phyloP scores from a whole-genome alignment of 768 basidiomycete species.

The Boletus edulis region DNA sequence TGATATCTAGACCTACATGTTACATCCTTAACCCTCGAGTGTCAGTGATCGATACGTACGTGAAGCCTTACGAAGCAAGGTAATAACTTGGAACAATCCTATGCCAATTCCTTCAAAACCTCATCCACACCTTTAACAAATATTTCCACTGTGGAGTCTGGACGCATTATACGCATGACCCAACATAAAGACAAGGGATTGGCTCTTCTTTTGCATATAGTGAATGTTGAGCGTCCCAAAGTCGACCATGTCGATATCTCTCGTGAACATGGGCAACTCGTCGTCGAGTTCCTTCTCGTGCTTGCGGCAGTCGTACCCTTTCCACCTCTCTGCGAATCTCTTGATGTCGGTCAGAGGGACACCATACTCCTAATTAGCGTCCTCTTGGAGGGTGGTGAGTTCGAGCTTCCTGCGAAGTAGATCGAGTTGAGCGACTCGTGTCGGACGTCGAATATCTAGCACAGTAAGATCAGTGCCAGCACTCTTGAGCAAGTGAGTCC shows the following conservation, averaged over 20 bases:
- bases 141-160: too few species aligned
- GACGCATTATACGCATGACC: slow-evolving; percentile 81
- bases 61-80: too few species aligned
- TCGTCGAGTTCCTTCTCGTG: slow-evolving; percentile 50
- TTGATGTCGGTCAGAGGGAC: slow-evolving; percentile 46
- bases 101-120: too few species aligned
- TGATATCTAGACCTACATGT: too few species aligned
- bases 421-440: slow-evolving; percentile 27
- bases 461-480: neutral
- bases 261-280: slow-evolving; percentile 53
- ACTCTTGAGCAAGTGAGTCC: too few species aligned
- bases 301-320: slow-evolving; percentile 55
- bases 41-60: too few species aligned
- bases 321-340: slow-evolving; percentile 50
- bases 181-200: slow-evolving; percentile 60
- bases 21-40: too few species aligned
- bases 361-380: slow-evolving; percentile 51
- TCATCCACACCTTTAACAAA: too few species aligned
- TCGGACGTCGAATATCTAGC: too few species aligned
- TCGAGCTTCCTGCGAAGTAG: slow-evolving; percentile 46
- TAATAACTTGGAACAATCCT: too few species aligned
- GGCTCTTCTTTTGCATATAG: slow-evolving; percentile 58
- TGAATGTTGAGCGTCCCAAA: slow-evolving; percentile 52
- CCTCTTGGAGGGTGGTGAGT: slow-evolving; percentile 47
- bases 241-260: slow-evolving; percentile 46